Base-by-base conservation (phyloP, 495 filamentous ascomycete species). In the Cairneyella variabilis region DNA sequence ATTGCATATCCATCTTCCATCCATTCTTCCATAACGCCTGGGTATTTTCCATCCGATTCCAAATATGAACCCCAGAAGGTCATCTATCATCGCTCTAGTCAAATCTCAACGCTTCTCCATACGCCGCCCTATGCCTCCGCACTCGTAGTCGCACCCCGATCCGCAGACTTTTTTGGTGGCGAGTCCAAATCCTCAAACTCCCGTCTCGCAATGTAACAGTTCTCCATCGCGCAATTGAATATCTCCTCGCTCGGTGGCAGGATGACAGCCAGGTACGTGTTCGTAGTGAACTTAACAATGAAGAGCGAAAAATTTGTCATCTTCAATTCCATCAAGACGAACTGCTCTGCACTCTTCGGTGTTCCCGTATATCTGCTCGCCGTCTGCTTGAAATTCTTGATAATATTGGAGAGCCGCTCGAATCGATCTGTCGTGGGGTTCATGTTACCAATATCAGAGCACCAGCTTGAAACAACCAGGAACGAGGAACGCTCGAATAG, bases 401-500 rank as follows among this genome's bases (percentile, higher is more conserved):
- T 86, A 64, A 98, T 96, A 66, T 96, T 97, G 44, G 82, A 88
- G 51, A 98, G 84, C 54, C 92, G 86, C 73, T 98, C 93, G 63
- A 95, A 92, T 11, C 93, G 87, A 70, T 97, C 93, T 38, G 84
- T 83, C 52, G 84, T 90, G 5, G 95, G 92, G 65, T 98, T 97
- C 30, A 81, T 67, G 22, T 80, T 76, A 39, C 90, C 91, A 22
- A 81, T 68, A 25, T 78, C 76, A 25, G 86, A 85, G 2, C 86
- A 84, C 66, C 95, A 90, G 47, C 83, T 85, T 1, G 87, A 91
- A 6, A 98, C 92, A 25, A 93, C 92, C 0, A 98, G 78, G 72
- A 97, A 98, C 10, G 91, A 96, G 1, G 91, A 91, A 23, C 92
- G 84, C 73, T 98, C 93, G 64, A 97, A 97, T 18, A 98, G 78